Percentiles rank a stretch among this genome's conserved stretches.
These are phyloP conservation scores for Cyathus striatus DNA, from an alignment of 768 basidiomycete species.

Conservation along the genomic window DNA sequence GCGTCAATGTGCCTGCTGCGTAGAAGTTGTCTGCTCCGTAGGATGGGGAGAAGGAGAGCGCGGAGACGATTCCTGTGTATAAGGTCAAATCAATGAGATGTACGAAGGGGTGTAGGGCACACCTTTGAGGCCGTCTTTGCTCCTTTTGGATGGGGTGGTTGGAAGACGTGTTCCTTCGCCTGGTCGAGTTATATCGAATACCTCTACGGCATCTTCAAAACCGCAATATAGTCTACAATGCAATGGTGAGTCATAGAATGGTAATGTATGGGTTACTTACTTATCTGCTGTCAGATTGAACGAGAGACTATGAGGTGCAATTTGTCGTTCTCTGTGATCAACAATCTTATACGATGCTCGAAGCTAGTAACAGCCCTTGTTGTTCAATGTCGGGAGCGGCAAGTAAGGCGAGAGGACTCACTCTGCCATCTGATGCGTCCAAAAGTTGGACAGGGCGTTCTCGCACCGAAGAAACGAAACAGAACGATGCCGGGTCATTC, in stretches of 20 bases:
- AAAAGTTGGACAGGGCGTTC: conserved; percentile 84
- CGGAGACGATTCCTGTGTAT: conserved; percentile 75
- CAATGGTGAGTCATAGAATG: not conserved
- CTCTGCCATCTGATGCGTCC: conserved; percentile 74
- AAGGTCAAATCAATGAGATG: not conserved
- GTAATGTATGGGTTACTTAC: conserved; percentile 28
- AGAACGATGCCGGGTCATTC: conserved; percentile 59
- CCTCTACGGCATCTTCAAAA: conserved; percentile 79
- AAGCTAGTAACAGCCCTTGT: conserved; percentile 41
- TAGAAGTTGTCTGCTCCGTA: conserved; percentile 56
- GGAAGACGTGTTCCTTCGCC: conserved; percentile 68
- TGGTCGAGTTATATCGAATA: conserved; percentile 72
- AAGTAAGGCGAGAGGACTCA: conserved; percentile 25
- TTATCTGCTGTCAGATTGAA: conserved; percentile 68
- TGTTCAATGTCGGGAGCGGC: not conserved
- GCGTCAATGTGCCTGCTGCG: conserved; percentile 74
- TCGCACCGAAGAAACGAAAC: conserved; percentile 79
- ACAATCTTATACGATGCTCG: conserved; percentile 90
- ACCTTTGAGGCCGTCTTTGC: conserved; percentile 88
- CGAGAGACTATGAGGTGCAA: conserved; percentile 80
- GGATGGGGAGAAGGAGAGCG: conserved; percentile 69
- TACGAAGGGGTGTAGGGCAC: not conserved
- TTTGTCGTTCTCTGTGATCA: conserved; percentile 88
- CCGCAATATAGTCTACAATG: conserved; percentile 75
- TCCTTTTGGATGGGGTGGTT: conserved; percentile 72